Conservation (phyloP, 805 yeast species). For the Lipomyces lipofer region DNA sequence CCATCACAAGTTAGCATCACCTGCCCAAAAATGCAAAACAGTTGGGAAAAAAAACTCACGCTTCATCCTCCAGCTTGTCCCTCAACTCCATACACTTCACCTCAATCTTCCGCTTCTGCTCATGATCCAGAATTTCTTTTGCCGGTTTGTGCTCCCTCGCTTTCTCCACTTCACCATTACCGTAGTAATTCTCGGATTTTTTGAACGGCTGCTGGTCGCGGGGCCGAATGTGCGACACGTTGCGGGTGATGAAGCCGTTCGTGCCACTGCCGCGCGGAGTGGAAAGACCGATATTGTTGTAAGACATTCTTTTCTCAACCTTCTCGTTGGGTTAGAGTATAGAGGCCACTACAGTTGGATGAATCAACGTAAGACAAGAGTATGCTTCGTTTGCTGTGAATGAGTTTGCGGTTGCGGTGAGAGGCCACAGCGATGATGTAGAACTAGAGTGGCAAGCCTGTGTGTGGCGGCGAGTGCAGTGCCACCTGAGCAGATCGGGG, state of each 20-base stretch:
- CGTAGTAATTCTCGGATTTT: conserved; percentile 8
- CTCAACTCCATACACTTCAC: conserved; percentile 34
- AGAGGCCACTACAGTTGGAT: no score
- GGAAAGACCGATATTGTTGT: conserved; percentile 39
- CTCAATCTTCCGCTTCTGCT: conserved; percentile 29
- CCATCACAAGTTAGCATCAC: background rate
- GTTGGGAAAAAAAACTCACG: conserved; percentile 12
- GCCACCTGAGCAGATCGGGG: no score
- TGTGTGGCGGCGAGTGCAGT: no score
- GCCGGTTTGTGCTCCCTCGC: conserved; percentile 17
- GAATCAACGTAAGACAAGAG: no score
- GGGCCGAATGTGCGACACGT: conserved; percentile 27
- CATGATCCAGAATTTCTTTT: conserved; percentile 26
- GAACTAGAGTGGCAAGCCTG: no score
- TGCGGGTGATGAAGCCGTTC: conserved; percentile 36
- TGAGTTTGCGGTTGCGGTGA: no score
- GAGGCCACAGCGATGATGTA: no score
- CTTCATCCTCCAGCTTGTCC: conserved; percentile 33
- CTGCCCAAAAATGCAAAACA: background rate
- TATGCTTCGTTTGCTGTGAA: no score
- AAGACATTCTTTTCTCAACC: conserved; percentile 21
- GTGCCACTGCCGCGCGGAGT: conserved; percentile 40
- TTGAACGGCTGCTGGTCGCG: conserved; percentile 1
- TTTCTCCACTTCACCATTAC: conserved; percentile 11
- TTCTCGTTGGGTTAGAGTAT: no score